Evolutionary conservation across 139 green algal species (phyloP), one percentile per base, ranked within the genome.

Genomic region (Coelastrella sp.): DNA sequence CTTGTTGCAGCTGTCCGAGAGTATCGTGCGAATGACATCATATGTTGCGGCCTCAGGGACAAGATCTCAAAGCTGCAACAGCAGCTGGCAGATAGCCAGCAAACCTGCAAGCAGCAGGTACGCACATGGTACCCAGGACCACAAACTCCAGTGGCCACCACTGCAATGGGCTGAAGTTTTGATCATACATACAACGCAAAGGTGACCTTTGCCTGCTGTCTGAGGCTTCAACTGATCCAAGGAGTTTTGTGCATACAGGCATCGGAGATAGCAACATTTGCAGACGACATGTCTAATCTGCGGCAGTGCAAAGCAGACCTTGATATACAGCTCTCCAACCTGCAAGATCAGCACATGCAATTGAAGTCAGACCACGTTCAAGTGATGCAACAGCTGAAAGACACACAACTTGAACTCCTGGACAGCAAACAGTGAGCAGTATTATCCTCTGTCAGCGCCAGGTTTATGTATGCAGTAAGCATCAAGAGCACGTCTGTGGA

Each of bases 11-110:
- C 79, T 25, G 27, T 48, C 17, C 7, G 30, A 25, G 62, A 76
- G 27, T 85, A 85, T 63, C 27, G 62, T 4, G 62, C 79, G 1
- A 85, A 85, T 43, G 79, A 85, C 32, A 77, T 85, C 63, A 76
- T 85, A 34, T 60, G 40, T 41, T 60, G 48, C 11, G 63, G 63
- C 4, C 50, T 86, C 35, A 41, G 67, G 25, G 80, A 86, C 45
- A 27, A 45, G 5, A 79, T 86, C 4, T 30, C 48, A 23, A 11
- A 32, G 9, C 17, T 80, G 67, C 45, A 79, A 45, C 80, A 51
- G 66, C 45, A 35, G 3, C 37, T 86, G 45, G 27, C 34, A 37
- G 80, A 79, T 45, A 80, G 50, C 25, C 80, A 79, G 34, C 32
- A 45, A 9, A 40, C n/a, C 45, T 80, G 68, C 50, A 25, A 23